Conservation (phyloP, 345 rosid genomes). For the Corchorus olitorius region DNA sequence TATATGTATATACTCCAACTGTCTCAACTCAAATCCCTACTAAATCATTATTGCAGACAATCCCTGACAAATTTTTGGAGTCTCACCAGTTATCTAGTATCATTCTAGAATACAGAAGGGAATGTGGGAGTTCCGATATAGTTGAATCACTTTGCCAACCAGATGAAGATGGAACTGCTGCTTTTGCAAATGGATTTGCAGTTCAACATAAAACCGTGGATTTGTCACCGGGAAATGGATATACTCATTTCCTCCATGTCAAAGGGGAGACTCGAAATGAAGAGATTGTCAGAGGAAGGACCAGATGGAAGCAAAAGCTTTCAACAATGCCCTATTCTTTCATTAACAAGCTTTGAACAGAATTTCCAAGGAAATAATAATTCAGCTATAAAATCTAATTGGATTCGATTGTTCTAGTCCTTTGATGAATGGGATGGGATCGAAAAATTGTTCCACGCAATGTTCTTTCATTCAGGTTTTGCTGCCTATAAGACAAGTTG, state of each 20-base stretch:
- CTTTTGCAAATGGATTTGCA: constrained; percentile 21
- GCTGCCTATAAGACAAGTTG: too few relatives aligned
- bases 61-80: constrained; percentile 56
- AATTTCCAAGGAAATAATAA: too few relatives aligned
- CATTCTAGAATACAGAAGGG: constrained; percentile 53
- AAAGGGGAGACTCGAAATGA: constrained; percentile 34
- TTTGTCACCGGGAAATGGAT: constrained; percentile 46
- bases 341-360: neutral
- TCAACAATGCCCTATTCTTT: constrained; percentile 28
- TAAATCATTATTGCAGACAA: constrained; percentile 36
- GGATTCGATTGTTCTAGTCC: too few relatives aligned
- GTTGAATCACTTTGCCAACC: constrained; percentile 66
- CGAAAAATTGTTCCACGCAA: too few relatives aligned
- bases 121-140: constrained; percentile 56
- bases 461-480: too few relatives aligned
- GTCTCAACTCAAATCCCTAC: neutral
- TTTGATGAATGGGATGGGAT: too few relatives aligned
- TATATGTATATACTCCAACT: neutral
- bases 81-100: constrained; percentile 47
- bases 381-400: too few relatives aligned
- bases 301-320: constrained; percentile 53
- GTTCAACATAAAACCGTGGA: constrained; percentile 37
- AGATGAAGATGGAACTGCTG: constrained; percentile 40
- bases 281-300: constrained; percentile 65
- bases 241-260: constrained; percentile 56